Evolutionary conservation across 2,329 filamentous ascomycete species (phyloP), one percentile per base, ranked within the genome.

Genomic region (Colletotrichum paranaense): DNA sequence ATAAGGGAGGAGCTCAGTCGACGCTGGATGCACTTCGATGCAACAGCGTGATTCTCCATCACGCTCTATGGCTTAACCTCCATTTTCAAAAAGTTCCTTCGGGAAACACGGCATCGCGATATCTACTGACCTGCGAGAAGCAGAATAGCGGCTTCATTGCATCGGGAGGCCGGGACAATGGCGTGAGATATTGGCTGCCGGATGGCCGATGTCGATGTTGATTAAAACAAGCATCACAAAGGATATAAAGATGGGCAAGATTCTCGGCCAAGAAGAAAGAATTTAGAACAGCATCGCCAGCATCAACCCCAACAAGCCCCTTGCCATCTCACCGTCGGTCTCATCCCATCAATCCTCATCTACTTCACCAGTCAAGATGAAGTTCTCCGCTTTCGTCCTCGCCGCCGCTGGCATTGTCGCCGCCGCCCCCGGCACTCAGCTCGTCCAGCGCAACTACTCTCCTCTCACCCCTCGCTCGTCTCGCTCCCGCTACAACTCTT

Each of bases 371-470:
- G 26, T 49, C 49, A 66, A 65, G 2, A 73, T 70, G 70, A 73
- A 77, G 74, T 73, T 66, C 68, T n/a, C 62, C 28, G 26, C 62
- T 57, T 62, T 75, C 59, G 62, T 76, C 53, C 72, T 71, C 22
- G 68, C 73, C 65, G 55, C 72, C 22, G 73, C 70, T 16, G 73
- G 72, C 72, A 59, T 76, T 14, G 72, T 68, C 19, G 71, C 75
- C 42, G 76, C 76, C 46, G 70, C 70, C 14, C 67, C 70, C 3
- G 70, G 70, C 56, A 49, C 70, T 57, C 64, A 65, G 59, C 66
- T 73, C 12, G 24, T 59, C 19, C 70, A 65, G 35, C 67, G 70
- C 60, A 22, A 70, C 67, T 56, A 49, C 70, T 73, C 70, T 46
- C 67, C 67, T 24, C 11, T 70, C 12, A 46, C 42, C 3, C 67